Conservation (phyloP, 2,329 filamentous ascomycete species). For the Fusarium chuoi region DNA sequence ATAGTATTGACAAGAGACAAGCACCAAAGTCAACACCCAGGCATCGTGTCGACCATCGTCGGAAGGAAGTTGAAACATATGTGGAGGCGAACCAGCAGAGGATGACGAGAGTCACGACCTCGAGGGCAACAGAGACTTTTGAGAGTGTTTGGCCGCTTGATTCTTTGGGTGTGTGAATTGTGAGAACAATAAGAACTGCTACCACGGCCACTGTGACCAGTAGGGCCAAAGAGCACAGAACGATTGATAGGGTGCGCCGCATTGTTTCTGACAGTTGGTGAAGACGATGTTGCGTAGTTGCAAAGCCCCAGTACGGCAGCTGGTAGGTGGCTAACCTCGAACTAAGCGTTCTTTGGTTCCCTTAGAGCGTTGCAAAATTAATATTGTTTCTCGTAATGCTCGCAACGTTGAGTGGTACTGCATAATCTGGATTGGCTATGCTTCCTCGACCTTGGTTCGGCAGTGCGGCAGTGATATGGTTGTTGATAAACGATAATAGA, state of each 20-base stretch:
- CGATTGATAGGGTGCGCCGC: slow-evolving; percentile 32
- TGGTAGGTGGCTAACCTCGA: slow-evolving; percentile 30
- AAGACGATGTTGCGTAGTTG: slow-evolving; percentile 4
- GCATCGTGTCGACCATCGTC: slow-evolving; percentile 39
- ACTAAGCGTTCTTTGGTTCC: slow-evolving; percentile 13
- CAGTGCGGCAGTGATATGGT: slow-evolving; percentile 2
- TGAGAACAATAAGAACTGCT: slow-evolving; percentile 36
- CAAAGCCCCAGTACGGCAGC: slow-evolving; percentile 16
- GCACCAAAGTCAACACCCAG: slow-evolving; percentile 42
- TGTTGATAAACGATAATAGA: neutral
- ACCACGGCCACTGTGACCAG: slow-evolving; percentile 37
- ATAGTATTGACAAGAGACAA: slow-evolving; percentile 53
- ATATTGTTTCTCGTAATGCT: neutral
- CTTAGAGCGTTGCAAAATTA: neutral
- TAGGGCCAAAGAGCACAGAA: slow-evolving; percentile 36
- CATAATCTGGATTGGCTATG: slow-evolving; percentile 26
- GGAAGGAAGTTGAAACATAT: slow-evolving; percentile 33
- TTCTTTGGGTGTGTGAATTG: slow-evolving; percentile 27
- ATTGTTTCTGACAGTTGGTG: slow-evolving; percentile 23
- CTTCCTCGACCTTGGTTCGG: slow-evolving; percentile 9
- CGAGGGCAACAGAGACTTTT: slow-evolving; percentile 43
- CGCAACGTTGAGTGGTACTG: slow-evolving; percentile 5
- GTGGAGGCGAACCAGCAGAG: slow-evolving; percentile 50
- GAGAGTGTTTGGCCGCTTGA: slow-evolving; percentile 41
- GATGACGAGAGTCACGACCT: slow-evolving; percentile 43